phyloP scores from a whole-genome alignment of 306 rosid genomes.

The Dryas alaskensis region DNA sequence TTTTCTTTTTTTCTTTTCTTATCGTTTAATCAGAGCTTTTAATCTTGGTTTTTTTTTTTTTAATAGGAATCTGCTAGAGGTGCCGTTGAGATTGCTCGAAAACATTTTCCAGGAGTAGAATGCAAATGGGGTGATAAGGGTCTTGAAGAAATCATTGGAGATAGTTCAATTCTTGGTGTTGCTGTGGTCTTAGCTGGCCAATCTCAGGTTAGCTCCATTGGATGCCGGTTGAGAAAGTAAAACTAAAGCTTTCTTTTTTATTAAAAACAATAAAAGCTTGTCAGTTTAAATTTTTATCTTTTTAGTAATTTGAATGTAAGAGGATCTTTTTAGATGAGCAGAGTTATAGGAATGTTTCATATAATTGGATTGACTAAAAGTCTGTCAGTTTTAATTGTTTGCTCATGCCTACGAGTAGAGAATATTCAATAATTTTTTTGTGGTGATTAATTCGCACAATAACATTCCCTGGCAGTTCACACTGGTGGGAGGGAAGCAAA shows the following conservation, averaged over 20 bases:
- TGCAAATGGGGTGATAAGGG: slow-evolving; percentile 79
- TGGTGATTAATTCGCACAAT: not conserved
- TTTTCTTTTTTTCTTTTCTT: not conserved
- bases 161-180: slow-evolving; percentile 65
- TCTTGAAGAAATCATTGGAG: slow-evolving; percentile 59
- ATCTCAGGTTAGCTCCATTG: slow-evolving; percentile 52
- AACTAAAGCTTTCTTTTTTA: too few relatives aligned
- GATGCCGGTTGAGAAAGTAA: not conserved
- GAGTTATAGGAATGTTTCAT: not conserved
- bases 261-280: not conserved
- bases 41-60: not conserved
- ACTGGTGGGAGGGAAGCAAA: too few relatives aligned
- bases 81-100: slow-evolving; percentile 64
- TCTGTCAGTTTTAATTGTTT: not conserved
- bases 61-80: slow-evolving; percentile 61
- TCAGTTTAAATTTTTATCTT: not conserved
- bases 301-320: not conserved
- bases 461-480: too few relatives aligned
- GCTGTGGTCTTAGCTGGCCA: slow-evolving; percentile 93
- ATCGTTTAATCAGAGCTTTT: not conserved
- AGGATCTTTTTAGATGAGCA: not conserved
- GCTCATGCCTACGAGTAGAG: too few relatives aligned
- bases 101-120: slow-evolving; percentile 50
- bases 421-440: not conserved
- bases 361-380: not conserved